Percentiles rank a stretch among this genome's conserved stretches.
These are phyloP conservation scores for Zostera marina DNA, from an alignment of 116 monocot species.

Conservation along the genomic window DNA sequence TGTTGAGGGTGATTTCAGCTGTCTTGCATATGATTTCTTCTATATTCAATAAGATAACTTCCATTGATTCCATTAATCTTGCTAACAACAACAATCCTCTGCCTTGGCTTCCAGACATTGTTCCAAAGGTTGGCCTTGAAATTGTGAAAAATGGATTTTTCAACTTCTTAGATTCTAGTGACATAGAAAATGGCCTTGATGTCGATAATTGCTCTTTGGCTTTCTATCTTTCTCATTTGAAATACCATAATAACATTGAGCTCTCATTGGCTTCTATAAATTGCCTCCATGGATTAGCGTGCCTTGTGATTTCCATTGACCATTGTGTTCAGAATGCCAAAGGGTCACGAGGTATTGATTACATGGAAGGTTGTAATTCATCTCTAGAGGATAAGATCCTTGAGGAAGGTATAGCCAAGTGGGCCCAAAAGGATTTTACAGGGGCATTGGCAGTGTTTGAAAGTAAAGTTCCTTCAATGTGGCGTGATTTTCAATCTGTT, in stretches of 20 bases:
- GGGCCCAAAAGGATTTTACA: constrained; percentile 30
- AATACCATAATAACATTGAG: constrained; percentile 25
- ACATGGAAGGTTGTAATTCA: constrained; percentile 5
- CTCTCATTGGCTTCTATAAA: constrained; percentile 42
- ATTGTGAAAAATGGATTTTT: constrained; percentile 61
- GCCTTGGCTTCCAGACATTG: constrained; percentile 80
- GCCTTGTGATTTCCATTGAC: constrained; percentile 35
- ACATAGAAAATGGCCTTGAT: background rate
- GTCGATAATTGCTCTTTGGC: constrained; percentile 24
- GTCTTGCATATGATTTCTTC: constrained; percentile 54
- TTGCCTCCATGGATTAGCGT: constrained; percentile 58
- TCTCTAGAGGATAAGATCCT: constrained; percentile 38
- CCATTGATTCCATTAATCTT: constrained; percentile 1
- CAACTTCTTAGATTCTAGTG: constrained; percentile 13
- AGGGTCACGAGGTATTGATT: constrained; percentile 12
- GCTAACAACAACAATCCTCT: constrained; percentile 5
- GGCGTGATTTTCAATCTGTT: constrained; percentile 28
- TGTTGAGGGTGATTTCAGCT: constrained; percentile 69
- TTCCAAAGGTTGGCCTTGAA: constrained; percentile 65
- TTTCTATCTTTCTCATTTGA: constrained; percentile 33
- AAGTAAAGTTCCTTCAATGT: constrained; percentile 22
- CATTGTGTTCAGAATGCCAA: constrained; percentile 41
- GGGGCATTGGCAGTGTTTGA: constrained; percentile 18
- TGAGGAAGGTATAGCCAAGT: constrained; percentile 50
- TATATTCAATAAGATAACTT: constrained; percentile 39